Evolutionary conservation across 139 green algal species (phyloP).

Genomic region (Chlorella sorokiniana): DNA sequence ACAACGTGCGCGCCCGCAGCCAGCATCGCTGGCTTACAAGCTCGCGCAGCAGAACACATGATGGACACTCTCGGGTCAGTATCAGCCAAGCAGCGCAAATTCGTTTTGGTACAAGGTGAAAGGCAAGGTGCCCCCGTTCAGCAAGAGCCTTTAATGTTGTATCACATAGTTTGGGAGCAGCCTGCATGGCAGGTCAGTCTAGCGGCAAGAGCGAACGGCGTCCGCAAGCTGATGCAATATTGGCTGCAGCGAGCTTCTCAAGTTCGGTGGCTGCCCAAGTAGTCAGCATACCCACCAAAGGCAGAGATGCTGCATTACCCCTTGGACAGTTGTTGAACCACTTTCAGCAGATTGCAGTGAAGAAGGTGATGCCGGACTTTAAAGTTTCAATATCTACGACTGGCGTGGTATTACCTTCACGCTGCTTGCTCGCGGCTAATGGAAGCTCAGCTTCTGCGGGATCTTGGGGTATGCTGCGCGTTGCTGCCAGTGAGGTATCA

Average conservation of each 20-base stretch:
- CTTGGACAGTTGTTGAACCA: neutral
- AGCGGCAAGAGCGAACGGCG: too few relatives aligned
- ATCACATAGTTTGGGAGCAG: slow-evolving; percentile 5
- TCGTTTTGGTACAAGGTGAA: too few relatives aligned
- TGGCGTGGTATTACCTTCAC: too few relatives aligned
- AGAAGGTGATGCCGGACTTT: too few relatives aligned
- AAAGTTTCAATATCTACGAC: too few relatives aligned
- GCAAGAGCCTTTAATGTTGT: neutral
- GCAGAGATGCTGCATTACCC: neutral
- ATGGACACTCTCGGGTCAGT: too few relatives aligned
- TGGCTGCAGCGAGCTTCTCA: neutral
- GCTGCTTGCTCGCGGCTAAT: too few relatives aligned
- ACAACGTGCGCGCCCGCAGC: too few relatives aligned
- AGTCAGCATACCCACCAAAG: neutral
- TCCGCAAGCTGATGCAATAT: neutral
- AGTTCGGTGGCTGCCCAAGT: neutral
- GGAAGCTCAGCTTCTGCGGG: neutral
- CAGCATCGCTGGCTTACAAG: too few relatives aligned
- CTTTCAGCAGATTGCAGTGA: neutral
- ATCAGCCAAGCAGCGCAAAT: too few relatives aligned
- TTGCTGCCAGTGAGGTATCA: neutral
- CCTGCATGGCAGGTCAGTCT: neutral
- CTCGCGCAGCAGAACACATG: too few relatives aligned
- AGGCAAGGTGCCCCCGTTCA: neutral
- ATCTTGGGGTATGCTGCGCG: slow-evolving; percentile 1